Conservation (phyloP, 331 rosid species). For the Phaseolus coccineus region DNA sequence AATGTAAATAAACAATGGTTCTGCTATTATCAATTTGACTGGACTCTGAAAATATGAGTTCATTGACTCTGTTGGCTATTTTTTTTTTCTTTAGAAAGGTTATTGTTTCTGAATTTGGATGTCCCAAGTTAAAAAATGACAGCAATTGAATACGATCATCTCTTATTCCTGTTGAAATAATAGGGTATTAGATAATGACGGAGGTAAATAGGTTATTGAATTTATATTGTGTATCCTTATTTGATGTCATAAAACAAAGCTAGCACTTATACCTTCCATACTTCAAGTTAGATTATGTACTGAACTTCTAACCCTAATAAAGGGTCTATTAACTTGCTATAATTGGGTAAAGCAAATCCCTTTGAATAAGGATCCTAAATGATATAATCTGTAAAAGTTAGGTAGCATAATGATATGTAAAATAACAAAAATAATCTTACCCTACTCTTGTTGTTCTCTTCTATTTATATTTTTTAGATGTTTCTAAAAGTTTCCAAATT, state of each 20-base stretch:
- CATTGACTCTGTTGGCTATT: slow-evolving; percentile 15
- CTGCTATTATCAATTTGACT: too few species aligned
- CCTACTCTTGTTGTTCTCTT: neutral
- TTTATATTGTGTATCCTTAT: neutral
- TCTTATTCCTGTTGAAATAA: neutral
- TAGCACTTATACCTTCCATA: neutral
- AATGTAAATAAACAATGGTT: slow-evolving; percentile 3
- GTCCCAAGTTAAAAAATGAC: neutral
- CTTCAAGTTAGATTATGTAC: neutral
- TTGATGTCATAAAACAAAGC: neutral
- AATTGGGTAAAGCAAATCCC: neutral
- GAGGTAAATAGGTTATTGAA: neutral
- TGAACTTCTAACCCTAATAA: neutral
- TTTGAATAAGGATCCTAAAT: slow-evolving; percentile 1
- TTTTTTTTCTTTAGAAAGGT: slow-evolving; percentile 1
- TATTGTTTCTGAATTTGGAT: slow-evolving; percentile 6
- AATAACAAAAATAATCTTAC: neutral
- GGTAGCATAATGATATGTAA: neutral
- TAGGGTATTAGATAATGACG: neutral
- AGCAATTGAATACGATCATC: neutral
- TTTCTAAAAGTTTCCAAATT: slow-evolving; percentile 38
- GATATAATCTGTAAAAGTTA: neutral
- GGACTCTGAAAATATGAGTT: neutral
- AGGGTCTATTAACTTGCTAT: neutral
- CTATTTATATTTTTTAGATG: slow-evolving; percentile 10